These are phyloP conservation scores for Cymbopogon citratus DNA, from an alignment of 176 grass and related monocot genomes.

Conservation along the genomic window DNA sequence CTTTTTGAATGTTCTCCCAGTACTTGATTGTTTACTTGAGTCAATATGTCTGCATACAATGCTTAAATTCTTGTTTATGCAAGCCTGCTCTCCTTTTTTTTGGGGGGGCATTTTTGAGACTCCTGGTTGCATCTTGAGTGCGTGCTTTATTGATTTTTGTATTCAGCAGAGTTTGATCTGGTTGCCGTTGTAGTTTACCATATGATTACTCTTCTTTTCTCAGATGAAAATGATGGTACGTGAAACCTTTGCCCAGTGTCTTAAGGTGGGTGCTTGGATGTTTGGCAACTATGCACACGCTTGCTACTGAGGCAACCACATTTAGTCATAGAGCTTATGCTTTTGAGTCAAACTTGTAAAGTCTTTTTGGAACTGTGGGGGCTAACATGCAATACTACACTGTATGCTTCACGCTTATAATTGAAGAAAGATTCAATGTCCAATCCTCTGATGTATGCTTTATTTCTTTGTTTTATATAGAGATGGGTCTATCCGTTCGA, in stretches of 20 bases:
- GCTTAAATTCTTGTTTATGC: background rate
- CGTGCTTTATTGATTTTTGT: constrained; percentile 29
- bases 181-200: constrained; percentile 39
- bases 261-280: constrained; percentile 58
- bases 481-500: constrained; percentile 81
- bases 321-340: constrained; percentile 32
- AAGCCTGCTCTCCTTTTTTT: background rate
- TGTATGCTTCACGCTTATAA: constrained; percentile 27
- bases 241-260: constrained; percentile 62
- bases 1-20: background rate
- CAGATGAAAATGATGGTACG: constrained; percentile 97
- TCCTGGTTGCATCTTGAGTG: constrained; percentile 11
- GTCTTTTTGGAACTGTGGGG: background rate
- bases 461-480: constrained; percentile 81
- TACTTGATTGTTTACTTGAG: background rate
- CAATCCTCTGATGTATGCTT: constrained; percentile 67
- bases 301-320: background rate
- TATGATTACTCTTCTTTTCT: constrained; percentile 65
- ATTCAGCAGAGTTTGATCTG: constrained; percentile 28
- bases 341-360: constrained; percentile 37
- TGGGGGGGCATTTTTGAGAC: background rate
- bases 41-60: background rate
- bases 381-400: background rate
- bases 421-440: constrained; percentile 23
- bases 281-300: constrained; percentile 29